Conservation (phyloP, 257 asterid species). For the Fraxinus quadrangulata region DNA sequence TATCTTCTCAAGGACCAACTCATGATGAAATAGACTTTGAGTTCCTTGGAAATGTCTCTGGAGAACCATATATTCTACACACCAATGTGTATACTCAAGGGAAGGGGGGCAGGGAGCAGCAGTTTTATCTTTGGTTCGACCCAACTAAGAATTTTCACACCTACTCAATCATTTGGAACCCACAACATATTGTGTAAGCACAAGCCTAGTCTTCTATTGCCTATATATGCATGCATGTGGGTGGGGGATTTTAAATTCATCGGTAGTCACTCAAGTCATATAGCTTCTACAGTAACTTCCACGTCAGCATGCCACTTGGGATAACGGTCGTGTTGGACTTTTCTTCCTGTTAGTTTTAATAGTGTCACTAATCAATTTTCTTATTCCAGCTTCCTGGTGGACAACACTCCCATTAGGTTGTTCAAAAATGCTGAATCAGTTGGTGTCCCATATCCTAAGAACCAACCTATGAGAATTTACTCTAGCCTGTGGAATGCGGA, state of each 20-base stretch:
- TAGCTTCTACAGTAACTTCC: neutral
- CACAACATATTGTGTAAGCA: slow-evolving; percentile 65
- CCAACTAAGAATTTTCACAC: slow-evolving; percentile 83
- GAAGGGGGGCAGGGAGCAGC: slow-evolving; percentile 78
- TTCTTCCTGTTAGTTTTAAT: neutral
- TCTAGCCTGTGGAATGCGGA: slow-evolving; percentile 91
- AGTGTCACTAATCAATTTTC: neutral
- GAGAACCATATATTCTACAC: slow-evolving; percentile 74
- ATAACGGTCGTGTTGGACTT: neutral
- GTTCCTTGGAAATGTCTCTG: slow-evolving; percentile 69
- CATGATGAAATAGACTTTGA: slow-evolving; percentile 92
- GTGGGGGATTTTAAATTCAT: neutral
- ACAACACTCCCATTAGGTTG: slow-evolving; percentile 76
- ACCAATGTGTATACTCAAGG: slow-evolving; percentile 75
- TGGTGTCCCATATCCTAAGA: slow-evolving; percentile 76
- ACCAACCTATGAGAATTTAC: slow-evolving; percentile 82
- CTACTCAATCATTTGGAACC: slow-evolving; percentile 71
- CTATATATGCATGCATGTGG: neutral
- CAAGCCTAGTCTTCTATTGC: neutral
- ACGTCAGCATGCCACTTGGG: neutral
- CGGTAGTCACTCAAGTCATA: neutral
- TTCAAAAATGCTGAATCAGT: slow-evolving; percentile 65
- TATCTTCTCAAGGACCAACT: slow-evolving; percentile 76
- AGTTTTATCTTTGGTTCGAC: slow-evolving; percentile 84
- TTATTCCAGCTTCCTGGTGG: slow-evolving; percentile 66